Evolutionary conservation across 2,329 filamentous ascomycete species (phyloP).

Genomic region (Apiospora koreana): DNA sequence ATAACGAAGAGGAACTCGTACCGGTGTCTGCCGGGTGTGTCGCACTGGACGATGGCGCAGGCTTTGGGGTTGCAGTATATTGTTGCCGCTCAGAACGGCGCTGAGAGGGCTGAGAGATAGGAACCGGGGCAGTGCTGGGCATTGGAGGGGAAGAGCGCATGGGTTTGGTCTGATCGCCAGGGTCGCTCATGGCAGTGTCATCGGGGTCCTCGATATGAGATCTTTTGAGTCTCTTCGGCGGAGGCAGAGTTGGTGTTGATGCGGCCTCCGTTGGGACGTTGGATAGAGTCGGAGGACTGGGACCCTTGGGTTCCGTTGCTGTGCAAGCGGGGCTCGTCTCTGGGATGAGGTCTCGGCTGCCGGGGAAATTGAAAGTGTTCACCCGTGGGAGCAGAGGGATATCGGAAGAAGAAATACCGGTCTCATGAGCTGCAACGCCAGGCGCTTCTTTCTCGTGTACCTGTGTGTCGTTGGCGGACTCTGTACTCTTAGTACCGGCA

Average conservation of each 20-base stretch:
- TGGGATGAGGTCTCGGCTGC: slow-evolving; percentile 1
- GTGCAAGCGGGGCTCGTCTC: slow-evolving; percentile 4
- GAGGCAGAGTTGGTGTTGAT: not conserved
- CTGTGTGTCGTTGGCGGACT: not conserved
- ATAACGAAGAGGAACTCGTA: slow-evolving; percentile 28
- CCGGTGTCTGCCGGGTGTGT: slow-evolving; percentile 8
- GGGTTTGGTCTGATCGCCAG: not conserved
- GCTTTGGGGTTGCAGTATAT: not conserved
- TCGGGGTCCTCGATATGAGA: not conserved
- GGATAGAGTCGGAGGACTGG: not conserved
- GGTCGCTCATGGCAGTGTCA: not conserved
- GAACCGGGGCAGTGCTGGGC: slow-evolving; percentile 15
- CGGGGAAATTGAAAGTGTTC: not conserved
- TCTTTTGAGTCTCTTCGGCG: not conserved
- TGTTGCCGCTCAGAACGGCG: not conserved
- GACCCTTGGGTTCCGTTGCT: slow-evolving; percentile 7
- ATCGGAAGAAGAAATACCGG: not conserved
- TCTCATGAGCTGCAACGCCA: not conserved
- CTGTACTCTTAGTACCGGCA: slow-evolving; percentile 4
- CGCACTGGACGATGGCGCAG: not conserved
- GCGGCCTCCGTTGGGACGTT: not conserved
- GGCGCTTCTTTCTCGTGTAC: not conserved
- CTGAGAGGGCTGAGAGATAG: not conserved
- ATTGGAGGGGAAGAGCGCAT: slow-evolving; percentile 9
- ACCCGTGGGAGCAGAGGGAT: not conserved